Evolutionary conservation across 129 eudicot species (phyloP).

Genomic region (Kitagawia praeruptora): DNA sequence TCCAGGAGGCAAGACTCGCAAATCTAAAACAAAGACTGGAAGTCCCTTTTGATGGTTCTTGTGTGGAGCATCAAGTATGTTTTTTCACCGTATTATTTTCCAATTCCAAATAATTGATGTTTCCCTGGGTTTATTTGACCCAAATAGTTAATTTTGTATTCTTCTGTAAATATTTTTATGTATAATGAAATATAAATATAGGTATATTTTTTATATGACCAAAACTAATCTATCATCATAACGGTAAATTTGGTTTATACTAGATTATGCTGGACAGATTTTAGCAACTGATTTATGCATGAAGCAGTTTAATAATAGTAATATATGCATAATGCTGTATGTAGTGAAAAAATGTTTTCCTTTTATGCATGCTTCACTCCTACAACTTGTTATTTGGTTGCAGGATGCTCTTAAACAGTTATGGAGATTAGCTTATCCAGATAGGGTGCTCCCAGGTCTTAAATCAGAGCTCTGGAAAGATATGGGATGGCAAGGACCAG

Average conservation of each 20-base stretch:
- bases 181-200: neutral
- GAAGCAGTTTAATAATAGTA: neutral
- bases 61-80: slow-evolving; percentile 79
- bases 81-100: neutral
- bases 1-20: slow-evolving; percentile 72
- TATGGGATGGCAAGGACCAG: slow-evolving; percentile 99
- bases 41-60: slow-evolving; percentile 78
- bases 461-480: slow-evolving; percentile 97
- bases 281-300: neutral
- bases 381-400: slow-evolving; percentile 10
- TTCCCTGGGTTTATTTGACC: neutral
- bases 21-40: slow-evolving; percentile 58
- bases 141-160: neutral
- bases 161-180: neutral
- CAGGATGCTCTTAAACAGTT: slow-evolving; percentile 88
- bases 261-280: neutral
- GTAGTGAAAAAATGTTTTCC: neutral
- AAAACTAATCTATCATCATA: neutral
- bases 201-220: neutral
- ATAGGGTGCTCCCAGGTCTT: slow-evolving; percentile 71
- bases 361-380: neutral
- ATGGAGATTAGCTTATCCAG: slow-evolving; percentile 87
- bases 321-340: neutral
- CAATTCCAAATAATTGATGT: neutral
- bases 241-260: neutral